Conservation (phyloP, 768 basidiomycete genomes). For the Hydnomerulius pinastri region DNA sequence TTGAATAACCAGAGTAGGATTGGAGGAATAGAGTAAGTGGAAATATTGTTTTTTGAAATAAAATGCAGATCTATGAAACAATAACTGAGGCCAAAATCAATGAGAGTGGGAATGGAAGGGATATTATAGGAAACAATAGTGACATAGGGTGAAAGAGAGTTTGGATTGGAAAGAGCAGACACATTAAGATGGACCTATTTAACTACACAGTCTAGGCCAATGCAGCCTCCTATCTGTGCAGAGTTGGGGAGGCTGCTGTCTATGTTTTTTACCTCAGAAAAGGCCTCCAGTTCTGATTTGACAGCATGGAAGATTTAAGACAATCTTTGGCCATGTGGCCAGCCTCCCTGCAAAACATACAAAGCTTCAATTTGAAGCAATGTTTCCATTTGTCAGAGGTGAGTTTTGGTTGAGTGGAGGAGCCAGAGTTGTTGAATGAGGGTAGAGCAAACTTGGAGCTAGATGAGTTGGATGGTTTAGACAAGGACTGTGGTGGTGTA, state of each 20-base stretch:
- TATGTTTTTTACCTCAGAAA: slow-evolving; percentile 8
- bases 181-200: slow-evolving; percentile 3
- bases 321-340: neutral
- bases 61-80: neutral
- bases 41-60: too few relatives aligned
- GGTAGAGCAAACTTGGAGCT: too few relatives aligned
- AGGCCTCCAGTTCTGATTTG: neutral
- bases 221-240: neutral
- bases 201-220: neutral
- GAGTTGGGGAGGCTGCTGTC: neutral
- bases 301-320: neutral
- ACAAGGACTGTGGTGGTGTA: too few relatives aligned
- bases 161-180: slow-evolving; percentile 3
- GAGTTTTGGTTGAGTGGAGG: too few relatives aligned
- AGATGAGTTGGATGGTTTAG: too few relatives aligned
- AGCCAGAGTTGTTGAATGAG: too few relatives aligned
- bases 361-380: neutral
- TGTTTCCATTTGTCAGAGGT: neutral
- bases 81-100: neutral
- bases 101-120: neutral
- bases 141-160: neutral
- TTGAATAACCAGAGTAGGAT: neutral
- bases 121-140: neutral
- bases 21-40: neutral
- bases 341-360: neutral